Evolutionary conservation across 257 asterid species (phyloP).

Genomic region (Solanum gracilifrons): DNA sequence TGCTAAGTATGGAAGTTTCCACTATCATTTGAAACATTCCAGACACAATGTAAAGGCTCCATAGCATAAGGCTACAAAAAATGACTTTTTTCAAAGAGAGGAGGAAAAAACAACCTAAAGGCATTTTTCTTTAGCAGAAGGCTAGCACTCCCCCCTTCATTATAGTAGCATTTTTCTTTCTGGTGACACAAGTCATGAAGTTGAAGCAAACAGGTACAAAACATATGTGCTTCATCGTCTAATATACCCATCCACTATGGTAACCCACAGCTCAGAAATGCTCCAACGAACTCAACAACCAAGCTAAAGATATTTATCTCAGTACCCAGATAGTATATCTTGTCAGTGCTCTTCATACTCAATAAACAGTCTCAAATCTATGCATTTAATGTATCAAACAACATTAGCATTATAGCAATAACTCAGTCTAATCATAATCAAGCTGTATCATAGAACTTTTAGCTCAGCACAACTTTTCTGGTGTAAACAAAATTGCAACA

Average conservation of each 20-base stretch:
- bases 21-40: not conserved
- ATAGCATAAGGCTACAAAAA: not conserved
- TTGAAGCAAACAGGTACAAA: not conserved
- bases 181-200: not conserved
- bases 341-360: not conserved
- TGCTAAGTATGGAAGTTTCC: not conserved
- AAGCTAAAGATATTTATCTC: not conserved
- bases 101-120: not conserved
- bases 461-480: not conserved
- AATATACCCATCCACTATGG: not conserved
- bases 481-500: not conserved
- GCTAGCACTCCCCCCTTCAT: not conserved
- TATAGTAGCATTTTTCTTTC: not conserved
- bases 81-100: not conserved
- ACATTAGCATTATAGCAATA: not conserved
- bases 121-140: not conserved
- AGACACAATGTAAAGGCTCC: not conserved
- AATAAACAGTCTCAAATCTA: not conserved
- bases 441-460: not conserved
- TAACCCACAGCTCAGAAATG: not conserved
- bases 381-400: not conserved
- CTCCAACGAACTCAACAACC: not conserved
- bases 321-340: not conserved
- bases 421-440: not conserved
- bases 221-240: not conserved